Conservation (phyloP, 2,329 filamentous ascomycete species). For the Graphilbum fragrans region DNA sequence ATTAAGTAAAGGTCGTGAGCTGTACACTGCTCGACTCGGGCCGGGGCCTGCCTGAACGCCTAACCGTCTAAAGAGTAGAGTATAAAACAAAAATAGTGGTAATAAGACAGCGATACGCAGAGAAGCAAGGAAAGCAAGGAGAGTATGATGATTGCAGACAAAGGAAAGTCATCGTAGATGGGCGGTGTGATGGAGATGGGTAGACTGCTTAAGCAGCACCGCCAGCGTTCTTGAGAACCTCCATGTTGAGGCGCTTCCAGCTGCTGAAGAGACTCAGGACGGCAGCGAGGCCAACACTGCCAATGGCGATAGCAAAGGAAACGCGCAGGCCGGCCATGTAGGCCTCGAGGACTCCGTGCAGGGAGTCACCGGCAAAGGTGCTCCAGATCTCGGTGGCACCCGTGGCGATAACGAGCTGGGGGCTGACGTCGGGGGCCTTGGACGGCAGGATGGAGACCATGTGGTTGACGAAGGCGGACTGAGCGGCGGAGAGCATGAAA, state of each 20-base stretch:
- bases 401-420: slow-evolving; percentile 16
- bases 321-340: slow-evolving; percentile 37
- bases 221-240: slow-evolving; percentile 6
- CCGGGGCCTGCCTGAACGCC: no score
- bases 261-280: slow-evolving; percentile 14
- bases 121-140: no score
- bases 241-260: slow-evolving; percentile 4
- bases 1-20: no score
- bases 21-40: no score
- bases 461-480: slow-evolving; percentile 25
- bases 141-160: no score
- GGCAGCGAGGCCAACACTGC: slow-evolving; percentile 12
- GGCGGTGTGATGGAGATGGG: no score
- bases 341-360: slow-evolving; percentile 37
- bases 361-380: slow-evolving; percentile 28
- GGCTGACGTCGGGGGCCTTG: slow-evolving; percentile 7
- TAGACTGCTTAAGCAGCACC: slow-evolving; percentile 18
- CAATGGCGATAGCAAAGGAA: slow-evolving; percentile 11
- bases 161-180: no score
- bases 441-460: slow-evolving; percentile 16
- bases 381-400: slow-evolving; percentile 38
- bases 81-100: no score
- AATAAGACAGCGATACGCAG: no score
- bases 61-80: no score
- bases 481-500: slow-evolving; percentile 30